Conservation (phyloP, 2,329 filamentous ascomycete species). For the Ploettnerulaceae sp. region DNA sequence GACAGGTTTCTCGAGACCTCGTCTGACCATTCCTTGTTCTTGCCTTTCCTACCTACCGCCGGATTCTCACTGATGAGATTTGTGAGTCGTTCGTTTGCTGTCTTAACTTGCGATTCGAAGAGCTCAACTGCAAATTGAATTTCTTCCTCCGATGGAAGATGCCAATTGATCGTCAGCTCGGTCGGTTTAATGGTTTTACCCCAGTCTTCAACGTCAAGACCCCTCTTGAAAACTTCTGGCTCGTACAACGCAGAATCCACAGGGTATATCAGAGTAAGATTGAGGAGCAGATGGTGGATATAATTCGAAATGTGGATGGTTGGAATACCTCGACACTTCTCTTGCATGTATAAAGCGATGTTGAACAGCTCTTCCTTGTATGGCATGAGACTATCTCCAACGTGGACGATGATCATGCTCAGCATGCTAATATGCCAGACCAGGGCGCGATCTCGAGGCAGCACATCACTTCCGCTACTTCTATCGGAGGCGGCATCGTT, state of each 20-base stretch:
- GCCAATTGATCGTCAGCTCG: constrained; percentile 84
- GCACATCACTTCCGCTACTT: constrained; percentile 86
- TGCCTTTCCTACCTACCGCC: constrained; percentile 82
- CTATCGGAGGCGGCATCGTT: constrained; percentile 93
- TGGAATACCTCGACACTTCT: constrained; percentile 87
- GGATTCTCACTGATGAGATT: constrained; percentile 77
- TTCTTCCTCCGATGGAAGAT: constrained; percentile 74
- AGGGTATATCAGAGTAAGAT: constrained; percentile 90
- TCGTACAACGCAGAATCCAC: constrained; percentile 87
- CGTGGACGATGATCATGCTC: constrained; percentile 96
- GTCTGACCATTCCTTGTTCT: constrained; percentile 98
- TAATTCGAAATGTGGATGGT: constrained; percentile 97
- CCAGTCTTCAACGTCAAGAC: constrained; percentile 78
- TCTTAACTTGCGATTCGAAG: constrained; percentile 77
- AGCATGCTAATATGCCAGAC: constrained; percentile 98
- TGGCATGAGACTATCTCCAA: constrained; percentile 81
- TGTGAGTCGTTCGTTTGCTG: constrained; percentile 68
- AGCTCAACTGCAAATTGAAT: constrained; percentile 84
- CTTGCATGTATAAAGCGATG: constrained; percentile 93
- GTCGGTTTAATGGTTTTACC: constrained; percentile 69
- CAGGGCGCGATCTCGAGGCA: constrained; percentile 84
- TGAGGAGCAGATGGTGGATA: constrained; percentile 91
- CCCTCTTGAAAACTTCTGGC: constrained; percentile 63
- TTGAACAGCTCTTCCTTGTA: constrained; percentile 87
- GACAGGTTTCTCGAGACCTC: constrained; percentile 89